Conservation (phyloP, 331 rosid genomes). For the Telfairia occidentalis region DNA sequence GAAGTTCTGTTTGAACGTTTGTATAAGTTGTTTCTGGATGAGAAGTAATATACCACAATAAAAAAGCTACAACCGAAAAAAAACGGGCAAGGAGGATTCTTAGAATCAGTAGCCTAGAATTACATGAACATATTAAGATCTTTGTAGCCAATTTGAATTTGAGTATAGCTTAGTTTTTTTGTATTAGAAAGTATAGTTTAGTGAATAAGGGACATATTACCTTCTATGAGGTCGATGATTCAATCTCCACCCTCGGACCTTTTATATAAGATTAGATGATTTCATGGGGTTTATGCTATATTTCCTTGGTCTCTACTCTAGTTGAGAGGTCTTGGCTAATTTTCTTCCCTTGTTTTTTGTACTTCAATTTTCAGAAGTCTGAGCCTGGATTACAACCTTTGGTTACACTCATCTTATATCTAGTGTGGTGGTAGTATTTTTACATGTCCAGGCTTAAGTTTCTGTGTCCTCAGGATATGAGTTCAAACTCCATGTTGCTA, state of each 20-base stretch:
- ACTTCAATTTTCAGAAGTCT: neutral
- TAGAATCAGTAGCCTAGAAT: neutral
- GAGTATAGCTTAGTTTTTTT: no score
- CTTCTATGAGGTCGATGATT: no score
- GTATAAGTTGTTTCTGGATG: neutral
- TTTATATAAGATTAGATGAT: no score
- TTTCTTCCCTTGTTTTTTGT: neutral
- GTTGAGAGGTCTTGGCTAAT: neutral
- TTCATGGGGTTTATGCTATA: neutral
- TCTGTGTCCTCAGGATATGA: neutral
- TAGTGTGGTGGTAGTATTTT: neutral
- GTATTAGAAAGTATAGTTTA: no score
- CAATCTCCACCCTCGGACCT: no score
- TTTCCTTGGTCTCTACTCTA: neutral
- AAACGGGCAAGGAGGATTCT: neutral
- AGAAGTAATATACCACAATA: neutral
- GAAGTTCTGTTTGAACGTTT: neutral
- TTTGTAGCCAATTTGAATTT: no score
- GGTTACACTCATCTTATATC: neutral
- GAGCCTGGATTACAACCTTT: constrained; percentile 3
- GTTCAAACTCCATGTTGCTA: neutral
- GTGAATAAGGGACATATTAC: no score
- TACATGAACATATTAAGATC: neutral
- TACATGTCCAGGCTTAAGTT: constrained; percentile 9
- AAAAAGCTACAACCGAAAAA: neutral